Evolutionary conservation across 2,329 filamentous ascomycete genomes (phyloP).

Genomic region (Scedosporium dehoogii): DNA sequence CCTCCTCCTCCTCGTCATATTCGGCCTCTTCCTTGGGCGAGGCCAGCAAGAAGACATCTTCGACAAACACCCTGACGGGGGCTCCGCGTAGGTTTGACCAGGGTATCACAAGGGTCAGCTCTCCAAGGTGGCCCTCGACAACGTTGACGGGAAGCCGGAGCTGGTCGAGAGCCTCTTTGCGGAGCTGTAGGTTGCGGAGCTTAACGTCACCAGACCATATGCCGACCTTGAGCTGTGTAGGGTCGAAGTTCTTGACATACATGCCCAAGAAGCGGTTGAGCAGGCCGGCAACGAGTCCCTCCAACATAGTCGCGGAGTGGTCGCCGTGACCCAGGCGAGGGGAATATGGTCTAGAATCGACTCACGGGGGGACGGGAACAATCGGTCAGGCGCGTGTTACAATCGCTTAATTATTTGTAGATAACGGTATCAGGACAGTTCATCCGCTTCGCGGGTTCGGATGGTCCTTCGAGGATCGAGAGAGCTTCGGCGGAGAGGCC

Average conservation of each 20-base stretch:
- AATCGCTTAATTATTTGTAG: too few species aligned
- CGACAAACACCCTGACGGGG: constrained; percentile 87
- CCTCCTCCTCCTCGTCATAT: constrained; percentile 89
- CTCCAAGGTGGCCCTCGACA: constrained; percentile 84
- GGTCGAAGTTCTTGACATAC: constrained; percentile 99
- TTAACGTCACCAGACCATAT: constrained; percentile 99
- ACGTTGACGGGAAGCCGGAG: constrained; percentile 95
- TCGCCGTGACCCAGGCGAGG: constrained; percentile 68
- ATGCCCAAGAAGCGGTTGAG: constrained; percentile 99
- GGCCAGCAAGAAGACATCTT: constrained; percentile 92
- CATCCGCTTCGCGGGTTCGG: neutral
- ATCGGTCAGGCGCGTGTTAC: too few species aligned
- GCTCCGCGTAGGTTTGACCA: constrained; percentile 96
- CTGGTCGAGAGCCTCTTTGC: constrained; percentile 91
- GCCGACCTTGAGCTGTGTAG: constrained; percentile 92
- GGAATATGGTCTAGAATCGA: neutral
- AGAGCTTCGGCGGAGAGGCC: neutral
- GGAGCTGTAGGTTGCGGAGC: constrained; percentile 82
- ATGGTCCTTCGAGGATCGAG: neutral
- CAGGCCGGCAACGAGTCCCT: constrained; percentile 91
- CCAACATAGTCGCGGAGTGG: constrained; percentile 66
- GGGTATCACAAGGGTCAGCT: constrained; percentile 85
- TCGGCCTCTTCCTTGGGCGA: constrained; percentile 92
- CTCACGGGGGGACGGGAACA: too few species aligned
- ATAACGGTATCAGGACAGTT: neutral